A percentile compares a stretch with the other conserved stretches of the same genome.
Evolutionary conservation across 2,329 filamentous ascomycete genomes (phyloP).

Genomic region (Fusarium pseudoanthophilum): DNA sequence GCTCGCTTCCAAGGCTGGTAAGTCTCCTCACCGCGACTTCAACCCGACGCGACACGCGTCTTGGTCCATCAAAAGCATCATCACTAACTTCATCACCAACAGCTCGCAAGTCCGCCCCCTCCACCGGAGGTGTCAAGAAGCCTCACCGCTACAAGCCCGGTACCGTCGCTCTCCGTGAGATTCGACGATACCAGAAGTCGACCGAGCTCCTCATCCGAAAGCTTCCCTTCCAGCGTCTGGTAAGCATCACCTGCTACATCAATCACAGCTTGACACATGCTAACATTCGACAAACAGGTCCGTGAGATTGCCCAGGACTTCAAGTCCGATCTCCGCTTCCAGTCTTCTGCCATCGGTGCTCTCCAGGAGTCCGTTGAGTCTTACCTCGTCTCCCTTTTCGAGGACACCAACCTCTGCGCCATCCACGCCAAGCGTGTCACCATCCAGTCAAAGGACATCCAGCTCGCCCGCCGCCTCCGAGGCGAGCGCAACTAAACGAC

Average conservation of each 20-base stretch:
- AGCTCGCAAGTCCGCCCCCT: conserved; percentile 94
- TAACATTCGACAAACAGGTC: conserved; percentile 60
- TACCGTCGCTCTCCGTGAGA: conserved; percentile 98
- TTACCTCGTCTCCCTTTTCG: conserved; percentile 97
- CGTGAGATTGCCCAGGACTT: conserved; percentile 97
- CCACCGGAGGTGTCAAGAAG: conserved; percentile 97
- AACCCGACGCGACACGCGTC: conserved; percentile 31
- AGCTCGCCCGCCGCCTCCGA: conserved; percentile 93
- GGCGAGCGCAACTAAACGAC: conserved; percentile 84
- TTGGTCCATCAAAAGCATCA: background rate
- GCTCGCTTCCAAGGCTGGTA: conserved; percentile 94
- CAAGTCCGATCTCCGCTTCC: conserved; percentile 96
- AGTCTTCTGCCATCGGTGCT: conserved; percentile 96
- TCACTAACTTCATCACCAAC: conserved; percentile 12
- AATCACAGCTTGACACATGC: background rate
- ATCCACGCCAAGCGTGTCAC: conserved; percentile 99
- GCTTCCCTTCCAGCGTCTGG: conserved; percentile 96
- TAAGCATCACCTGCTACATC: conserved; percentile 51
- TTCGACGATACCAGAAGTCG: conserved; percentile 97
- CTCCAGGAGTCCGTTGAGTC: conserved; percentile 99
- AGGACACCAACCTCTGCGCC: conserved; percentile 98
- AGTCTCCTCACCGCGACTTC: conserved; percentile 17
- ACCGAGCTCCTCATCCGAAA: conserved; percentile 97
- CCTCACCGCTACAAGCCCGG: conserved; percentile 89
- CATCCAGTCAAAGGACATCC: conserved; percentile 97